Base-by-base conservation (phyloP, 805 yeast genomes). In the Alloascoidea africana region DNA sequence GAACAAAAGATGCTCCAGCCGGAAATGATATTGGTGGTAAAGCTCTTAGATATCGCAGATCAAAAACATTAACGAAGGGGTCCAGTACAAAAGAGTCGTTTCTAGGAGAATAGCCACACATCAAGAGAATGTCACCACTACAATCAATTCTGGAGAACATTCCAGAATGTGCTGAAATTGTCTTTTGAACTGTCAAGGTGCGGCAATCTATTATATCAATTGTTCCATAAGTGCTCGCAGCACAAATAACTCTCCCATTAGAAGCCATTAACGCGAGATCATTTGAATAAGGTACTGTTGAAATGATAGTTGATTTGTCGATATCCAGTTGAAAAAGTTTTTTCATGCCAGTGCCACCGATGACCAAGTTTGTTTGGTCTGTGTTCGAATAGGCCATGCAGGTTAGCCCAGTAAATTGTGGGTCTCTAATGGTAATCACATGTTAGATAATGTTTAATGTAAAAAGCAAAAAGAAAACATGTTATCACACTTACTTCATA, bases 11-110 rank as follows among this genome's bases (percentile, higher is more conserved):
- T 1, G 97, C 96, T 8, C 96, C 96, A 0, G 86, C 78, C 1
- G 91, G 86, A 49, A 86, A 85, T 3, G 96, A 73, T 4, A 89
- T 65, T 2, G 96, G 96, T 0, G 93, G 63, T 39, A 77, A 56
- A 2, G 86, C 68, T 38, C 71, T 68, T 71, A 82, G 63, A 40
- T 74, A 69, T 43, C 93, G 67, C 18, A 84, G 54, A 54, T 91
- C 97, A 53, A 73, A 85, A 15, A 85, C 74, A 45, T 77, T 77
- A 15, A 89, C 86, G 43, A 89, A 65, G 0, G 94, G 89, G 51
- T 91, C 97, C 5, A 73, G 65, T 14, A 67, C 56, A 39, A 63
- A 63, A 4, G 66, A 62, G 36, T 76, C 74, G 37, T 73, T 70
- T 16, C 73, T 58, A 0, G 87, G 73, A 44, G 74, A 76, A 15